Evolutionary conservation across 352 stramenopile genomes (phyloP), one percentile per base, ranked within the genome.

Genomic region (Elongisporangium prolatum): DNA sequence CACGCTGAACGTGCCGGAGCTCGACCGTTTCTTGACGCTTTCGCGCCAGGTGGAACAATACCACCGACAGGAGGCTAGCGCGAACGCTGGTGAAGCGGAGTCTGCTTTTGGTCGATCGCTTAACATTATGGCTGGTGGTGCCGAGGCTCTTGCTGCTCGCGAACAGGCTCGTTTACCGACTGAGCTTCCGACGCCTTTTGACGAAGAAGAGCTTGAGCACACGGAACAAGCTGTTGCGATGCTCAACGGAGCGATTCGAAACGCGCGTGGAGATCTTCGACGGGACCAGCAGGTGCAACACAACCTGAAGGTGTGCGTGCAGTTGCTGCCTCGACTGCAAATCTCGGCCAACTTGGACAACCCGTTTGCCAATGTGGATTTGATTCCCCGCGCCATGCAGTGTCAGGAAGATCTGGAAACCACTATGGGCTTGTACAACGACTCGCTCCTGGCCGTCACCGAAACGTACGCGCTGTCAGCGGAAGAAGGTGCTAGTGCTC

Each of bases 311-410:
- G 77, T 93, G 44, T 95, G 86, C 48, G 86, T 95, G 59, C 84
- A 93, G 71, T 61, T 95, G 55, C 65, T 92, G 65, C 86, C 86
- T 40, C 81, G 84, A 3, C 71, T 95, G 48, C 86, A 95, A 64
- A 92, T 93, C 68, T 91, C 84, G 56, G 86, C 86, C n/a, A 93
- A 93, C 68, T 37, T 93, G 71, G 86, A 95, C 71, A 95, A 95
- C 58, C 86, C 86, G 59, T 95, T 95, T 51, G 86, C 86, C 17
- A 93, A 93, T 56, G 77, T 92, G 37, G 86, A 95, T 63, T 57
- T 95, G 50, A 95, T 95, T 57, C 84, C 84, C 48, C 86, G 84
- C 9, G 86, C 86, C 56, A 93, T 95, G 86, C 84, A 95, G 71
- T 95, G 81, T 69, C 82, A 93, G 55, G 84, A 95, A 61, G 84